Percentiles rank a stretch among this genome's conserved stretches.
phyloP scores from a whole-genome alignment of 129 eudicot genomes.

The sunflower (Helianthus annuus) region HanXRQr2.0-SUNRISE NC_035447.2:1150841-1151340 shows the following conservation, averaged over 20 bases:
- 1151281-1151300: neutral
- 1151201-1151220: constrained; percentile 14
- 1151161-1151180: constrained; percentile 21
- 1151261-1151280: constrained; percentile 5
- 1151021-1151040: constrained; percentile 2
- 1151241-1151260: constrained; percentile 1
- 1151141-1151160: constrained; percentile 13
- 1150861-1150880: constrained; percentile 14
- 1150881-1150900: neutral
- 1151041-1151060: constrained; percentile 5
- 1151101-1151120: neutral
- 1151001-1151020: neutral
- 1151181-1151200: constrained; percentile 13
- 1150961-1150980: neutral
- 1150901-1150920: neutral
- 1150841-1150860: constrained; percentile 27
- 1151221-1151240: constrained; percentile 13
- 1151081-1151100: neutral
- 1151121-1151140: neutral
- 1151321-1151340: constrained; percentile 15
- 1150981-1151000: neutral
- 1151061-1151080: constrained; percentile 9
- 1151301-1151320: constrained; percentile 15
- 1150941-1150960: too few relatives aligned
- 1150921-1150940: too few relatives aligned